These are phyloP conservation scores for Vitis hybrid DNA, from an alignment of 177 flowering plant genomes.

Conservation along the genomic window DNA sequence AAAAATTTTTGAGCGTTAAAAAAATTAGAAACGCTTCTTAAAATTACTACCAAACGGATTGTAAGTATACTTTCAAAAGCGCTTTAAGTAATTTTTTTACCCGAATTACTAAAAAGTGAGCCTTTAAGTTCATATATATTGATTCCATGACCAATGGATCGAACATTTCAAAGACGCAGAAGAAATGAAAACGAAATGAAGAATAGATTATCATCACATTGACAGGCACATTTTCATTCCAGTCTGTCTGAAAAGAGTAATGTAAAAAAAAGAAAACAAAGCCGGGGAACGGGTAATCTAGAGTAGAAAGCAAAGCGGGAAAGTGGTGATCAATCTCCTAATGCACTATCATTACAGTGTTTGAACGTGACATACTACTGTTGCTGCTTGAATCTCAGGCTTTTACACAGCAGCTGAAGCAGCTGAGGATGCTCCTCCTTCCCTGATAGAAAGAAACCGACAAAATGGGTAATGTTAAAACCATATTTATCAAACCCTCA, in stretches of 20 bases:
- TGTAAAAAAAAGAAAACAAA: background rate
- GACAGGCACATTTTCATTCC: background rate
- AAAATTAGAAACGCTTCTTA: rapidly evolving
- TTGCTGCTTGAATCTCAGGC: constrained; percentile 29
- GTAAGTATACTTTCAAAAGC: too few relatives aligned
- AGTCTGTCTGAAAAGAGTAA: background rate
- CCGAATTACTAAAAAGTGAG: too few relatives aligned
- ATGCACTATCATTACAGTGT: background rate
- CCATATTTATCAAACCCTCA: background rate
- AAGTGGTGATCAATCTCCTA: background rate
- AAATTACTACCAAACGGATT: too few relatives aligned
- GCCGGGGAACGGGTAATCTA: too few relatives aligned
- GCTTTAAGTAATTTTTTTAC: too few relatives aligned
- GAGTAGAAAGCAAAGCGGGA: too few relatives aligned
- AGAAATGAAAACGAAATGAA: background rate
- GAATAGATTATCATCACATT: background rate
- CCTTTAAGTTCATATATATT: too few relatives aligned
- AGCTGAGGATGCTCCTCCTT: constrained; percentile 58
- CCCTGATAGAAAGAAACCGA: constrained; percentile 32
- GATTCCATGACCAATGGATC: background rate
- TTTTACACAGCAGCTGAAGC: constrained; percentile 71
- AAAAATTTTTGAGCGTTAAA: too few relatives aligned
- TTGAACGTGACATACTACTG: background rate
- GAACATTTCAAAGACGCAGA: background rate
- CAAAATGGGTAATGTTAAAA: background rate